Evolutionary conservation across 495 filamentous ascomycete genomes (phyloP), one percentile per base, ranked within the genome.

Genomic region (Opeltia flavorubescens): DNA sequence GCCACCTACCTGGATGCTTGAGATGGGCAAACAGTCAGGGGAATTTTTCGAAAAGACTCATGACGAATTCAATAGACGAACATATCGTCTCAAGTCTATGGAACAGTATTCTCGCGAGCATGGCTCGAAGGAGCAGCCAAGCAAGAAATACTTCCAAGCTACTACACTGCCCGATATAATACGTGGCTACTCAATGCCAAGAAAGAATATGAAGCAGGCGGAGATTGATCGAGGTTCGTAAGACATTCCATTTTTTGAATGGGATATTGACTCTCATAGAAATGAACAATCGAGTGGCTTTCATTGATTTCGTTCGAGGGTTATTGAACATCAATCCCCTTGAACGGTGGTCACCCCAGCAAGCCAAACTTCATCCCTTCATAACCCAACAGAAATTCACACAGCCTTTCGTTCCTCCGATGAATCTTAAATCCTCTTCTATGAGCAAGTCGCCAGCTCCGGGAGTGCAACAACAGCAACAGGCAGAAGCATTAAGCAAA

Each of bases 381-480:
- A 99, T 99, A 56, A 99, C 93, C 0, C 93, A 99, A 55, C 83
- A 91, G 52, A 99, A 99, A 66, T 96, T 81, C 59, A 94, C 88
- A 0, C 88, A 86, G 12, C 86, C 85, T 5, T 99, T 96, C 57
- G 80, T 95, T 27, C 93, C 93, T n/a, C 93, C 89, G 7, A 93
- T 94, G 86, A 94, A 94, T 53, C 65, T 95, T 36, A 94, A 94
- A 62, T 77, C 86, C 30, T 84, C 81, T 34, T 80, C 85, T 9
- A 66, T 83, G 24, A 84, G 81, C 54, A 79, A 87, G 55, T 93
- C 91, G 7, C 85, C 89, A 6, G 88, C 93, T 38, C 89, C 93
- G 4, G 89, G 91, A n/a, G 88, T 94, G 33, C 89, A 95, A 56
- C 89, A 95, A 56, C 93, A 99, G 57, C 86, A 94, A 62, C 84